Evolutionary conservation across 306 rosid genomes (phyloP), one percentile per base, ranked within the genome.

Genomic region (Fragaria iinumae): DNA sequence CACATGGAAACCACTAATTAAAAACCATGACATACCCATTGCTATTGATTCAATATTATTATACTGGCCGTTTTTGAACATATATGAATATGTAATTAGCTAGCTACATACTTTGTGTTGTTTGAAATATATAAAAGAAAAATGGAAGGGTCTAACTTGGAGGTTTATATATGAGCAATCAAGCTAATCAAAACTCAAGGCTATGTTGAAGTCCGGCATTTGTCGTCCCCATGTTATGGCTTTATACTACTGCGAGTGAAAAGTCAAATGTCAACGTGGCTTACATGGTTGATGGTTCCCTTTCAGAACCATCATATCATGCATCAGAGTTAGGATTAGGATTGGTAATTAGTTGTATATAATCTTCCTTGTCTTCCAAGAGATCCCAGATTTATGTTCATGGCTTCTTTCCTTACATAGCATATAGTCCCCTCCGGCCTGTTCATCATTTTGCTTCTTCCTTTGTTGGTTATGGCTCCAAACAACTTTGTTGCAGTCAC

Each of bases 391-490:
- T 74, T 48, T 72, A 27, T 66, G 65, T 70, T 69, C 50, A 23
- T 67, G 65, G 60, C 65, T 38, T 82, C 21, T 66, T 44, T 82
- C 36, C 36, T 71, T 45, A 32, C 57, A 52, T 62, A 13, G 65
- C 73, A 62, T 72, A 71, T 17, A 52, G 56, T 32, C 34, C 34
- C 34, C 34, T 32, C 34, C 48, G 67, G 65, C 75, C 20, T 25
- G 65, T 47, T 77, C 69, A 52, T 36, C 21, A 72, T 59, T 81
- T 65, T 27, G 59, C 23, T 59, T 66, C 21, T 52, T 65, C 9
- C 14, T 41, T 60, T 41, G 8, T 72, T 74, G 52, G 27, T 59
- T 66, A 91, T 94, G 98, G 90, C 96, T 78, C 93, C 96, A 6
- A 89, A 84, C 85, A 29, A 62, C 39, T 81, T 96, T 57, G 83